Conservation (phyloP, 768 basidiomycete genomes). For the Inosperma sp. region DNA sequence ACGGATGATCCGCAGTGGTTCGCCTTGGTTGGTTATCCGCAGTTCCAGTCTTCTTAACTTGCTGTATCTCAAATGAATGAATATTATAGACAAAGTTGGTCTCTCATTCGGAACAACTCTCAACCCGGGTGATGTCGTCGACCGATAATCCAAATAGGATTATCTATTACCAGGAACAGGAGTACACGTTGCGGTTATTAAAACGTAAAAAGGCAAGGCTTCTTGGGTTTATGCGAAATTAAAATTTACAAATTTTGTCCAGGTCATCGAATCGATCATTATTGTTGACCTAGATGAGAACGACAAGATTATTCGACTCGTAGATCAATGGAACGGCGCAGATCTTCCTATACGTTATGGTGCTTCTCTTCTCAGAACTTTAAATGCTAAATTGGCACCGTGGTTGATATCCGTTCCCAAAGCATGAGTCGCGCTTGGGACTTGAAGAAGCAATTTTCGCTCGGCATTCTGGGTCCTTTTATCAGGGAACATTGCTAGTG, state of each 20-base stretch:
- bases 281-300: constrained; percentile 61
- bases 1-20: constrained; percentile 39
- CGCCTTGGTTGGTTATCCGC: constrained; percentile 48
- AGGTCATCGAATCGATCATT: constrained; percentile 59
- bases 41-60: neutral
- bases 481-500: too few species aligned
- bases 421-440: neutral
- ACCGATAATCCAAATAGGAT: constrained; percentile 55
- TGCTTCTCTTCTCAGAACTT: constrained; percentile 41
- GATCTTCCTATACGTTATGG: constrained; percentile 48
- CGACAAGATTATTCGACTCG: constrained; percentile 53
- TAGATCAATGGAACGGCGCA: constrained; percentile 59
- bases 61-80: constrained; percentile 4
- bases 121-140: constrained; percentile 55
- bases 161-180: constrained; percentile 55
- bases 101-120: constrained; percentile 45
- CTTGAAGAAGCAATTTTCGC: too few species aligned
- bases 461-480: too few species aligned
- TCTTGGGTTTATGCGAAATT: neutral
- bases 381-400: constrained; percentile 48
- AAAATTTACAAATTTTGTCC: neutral
- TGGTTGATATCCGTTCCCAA: constrained; percentile 54
- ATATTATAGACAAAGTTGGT: constrained; percentile 48
- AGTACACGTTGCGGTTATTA: constrained; percentile 52
- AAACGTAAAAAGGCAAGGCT: constrained; percentile 46